Conservation (phyloP, 352 stramenopile genomes). For the Globisporangium radiosum region DNA sequence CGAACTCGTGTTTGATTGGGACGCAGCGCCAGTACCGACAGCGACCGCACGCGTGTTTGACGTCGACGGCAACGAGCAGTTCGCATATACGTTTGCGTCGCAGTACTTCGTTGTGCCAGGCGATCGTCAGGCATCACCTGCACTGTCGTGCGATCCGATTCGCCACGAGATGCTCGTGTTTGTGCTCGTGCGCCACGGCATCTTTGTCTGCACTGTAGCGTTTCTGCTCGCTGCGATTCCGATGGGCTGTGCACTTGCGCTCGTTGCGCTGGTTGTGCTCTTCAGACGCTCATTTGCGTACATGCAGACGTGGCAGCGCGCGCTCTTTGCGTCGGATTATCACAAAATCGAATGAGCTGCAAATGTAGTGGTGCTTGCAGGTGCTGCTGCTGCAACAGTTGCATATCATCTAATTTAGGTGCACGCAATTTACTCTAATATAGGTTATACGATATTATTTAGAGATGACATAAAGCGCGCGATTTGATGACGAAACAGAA, state of each 20-base stretch:
- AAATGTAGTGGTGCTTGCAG: background rate
- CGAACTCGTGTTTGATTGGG: constrained; percentile 90
- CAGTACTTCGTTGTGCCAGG: constrained; percentile 41
- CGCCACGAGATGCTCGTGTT: constrained; percentile 11
- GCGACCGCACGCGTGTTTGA: constrained; percentile 51
- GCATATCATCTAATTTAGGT: no score
- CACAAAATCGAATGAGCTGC: constrained; percentile 11
- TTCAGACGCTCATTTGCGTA: constrained; percentile 12
- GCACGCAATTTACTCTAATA: no score
- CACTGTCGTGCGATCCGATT: constrained; percentile 19
- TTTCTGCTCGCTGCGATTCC: constrained; percentile 12
- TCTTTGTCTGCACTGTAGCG: constrained; percentile 9
- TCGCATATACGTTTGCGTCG: constrained; percentile 53
- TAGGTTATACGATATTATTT: no score
- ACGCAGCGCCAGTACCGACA: constrained; percentile 34
- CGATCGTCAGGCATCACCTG: constrained; percentile 10
- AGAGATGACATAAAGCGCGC: no score
- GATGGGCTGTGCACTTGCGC: background rate
- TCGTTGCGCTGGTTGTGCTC: background rate
- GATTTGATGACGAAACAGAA: no score
- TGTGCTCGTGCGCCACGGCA: constrained; percentile 7
- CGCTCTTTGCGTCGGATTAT: constrained; percentile 14
- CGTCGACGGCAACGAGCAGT: constrained; percentile 56
- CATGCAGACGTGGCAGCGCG: constrained; percentile 15
- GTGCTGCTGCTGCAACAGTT: no score